Percentiles rank a stretch among this genome's conserved stretches.
Evolutionary conservation across 1,139 yeast genomes (phyloP).

Genomic region (Pichia sp.): DNA sequence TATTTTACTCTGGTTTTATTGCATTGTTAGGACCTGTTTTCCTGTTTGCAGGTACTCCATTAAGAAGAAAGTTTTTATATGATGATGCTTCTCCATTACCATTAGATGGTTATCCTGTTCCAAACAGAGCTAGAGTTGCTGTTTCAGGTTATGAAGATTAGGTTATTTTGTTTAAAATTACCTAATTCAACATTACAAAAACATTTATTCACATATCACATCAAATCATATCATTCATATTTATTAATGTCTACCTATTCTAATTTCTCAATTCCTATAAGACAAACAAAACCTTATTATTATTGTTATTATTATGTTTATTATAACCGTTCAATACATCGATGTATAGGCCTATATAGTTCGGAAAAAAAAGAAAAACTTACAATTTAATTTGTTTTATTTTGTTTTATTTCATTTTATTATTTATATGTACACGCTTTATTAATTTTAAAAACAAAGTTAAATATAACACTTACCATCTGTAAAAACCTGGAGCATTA

Average conservation of each 20-base stretch:
- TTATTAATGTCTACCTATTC: neutral
- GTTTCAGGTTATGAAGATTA: constrained; percentile 54
- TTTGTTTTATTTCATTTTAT: neutral
- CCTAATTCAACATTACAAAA: neutral
- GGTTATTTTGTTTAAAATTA: neutral
- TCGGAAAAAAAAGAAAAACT: neutral
- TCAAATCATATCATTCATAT: neutral
- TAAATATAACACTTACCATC: constrained; percentile 36
- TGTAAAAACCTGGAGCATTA: constrained; percentile 41
- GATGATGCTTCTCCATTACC: constrained; percentile 69
- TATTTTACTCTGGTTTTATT: constrained; percentile 61
- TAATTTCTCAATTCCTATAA: neutral
- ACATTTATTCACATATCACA: neutral
- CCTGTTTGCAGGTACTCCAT: constrained; percentile 53
- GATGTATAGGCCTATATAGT: neutral
- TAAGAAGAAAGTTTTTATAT: constrained; percentile 64
- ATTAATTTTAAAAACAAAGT: neutral
- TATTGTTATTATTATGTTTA: neutral
- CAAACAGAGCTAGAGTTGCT: constrained; percentile 48
- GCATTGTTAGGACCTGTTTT: constrained; percentile 67
- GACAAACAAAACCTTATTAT: neutral
- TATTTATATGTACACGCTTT: neutral
- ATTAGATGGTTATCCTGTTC: constrained; percentile 55
- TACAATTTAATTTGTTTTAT: neutral
- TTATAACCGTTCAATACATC: neutral